phyloP scores from a whole-genome alignment of 306 rosid genomes.

The Quercus bicolor region DNA sequence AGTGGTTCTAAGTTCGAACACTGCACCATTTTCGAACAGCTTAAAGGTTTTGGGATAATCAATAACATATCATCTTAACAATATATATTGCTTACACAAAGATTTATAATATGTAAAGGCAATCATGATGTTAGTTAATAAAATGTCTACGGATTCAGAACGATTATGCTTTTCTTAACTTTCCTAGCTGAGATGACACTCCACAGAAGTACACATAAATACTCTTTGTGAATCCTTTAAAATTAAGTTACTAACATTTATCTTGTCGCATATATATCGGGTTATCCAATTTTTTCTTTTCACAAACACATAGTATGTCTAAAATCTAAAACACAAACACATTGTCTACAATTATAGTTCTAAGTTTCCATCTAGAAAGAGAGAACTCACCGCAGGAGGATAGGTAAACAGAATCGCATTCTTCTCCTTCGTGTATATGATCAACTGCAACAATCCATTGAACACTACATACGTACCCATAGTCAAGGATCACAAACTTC shows the following conservation, averaged over 20 bases:
- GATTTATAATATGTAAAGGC: no score
- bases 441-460: conserved; percentile 78
- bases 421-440: conserved; percentile 85
- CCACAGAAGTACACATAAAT: neutral
- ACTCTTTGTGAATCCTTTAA: no score
- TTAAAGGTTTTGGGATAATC: no score
- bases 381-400: conserved; percentile 65
- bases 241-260: neutral
- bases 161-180: neutral
- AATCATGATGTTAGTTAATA: no score
- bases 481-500: conserved; percentile 51
- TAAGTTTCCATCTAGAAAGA: neutral
- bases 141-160: neutral
- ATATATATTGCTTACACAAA: no score
- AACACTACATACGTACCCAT: conserved; percentile 76
- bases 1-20: no score
- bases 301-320: neutral
- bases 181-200: neutral
- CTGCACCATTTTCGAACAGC: no score
- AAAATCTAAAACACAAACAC: neutral
- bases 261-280: neutral
- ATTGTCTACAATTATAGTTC: no score
- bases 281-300: neutral
- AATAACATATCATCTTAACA: no score
- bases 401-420: conserved; percentile 82